Percentiles rank a stretch among this genome's conserved stretches.
These are phyloP conservation scores for Acrodontium crateriforme DNA, from an alignment of 2,329 filamentous ascomycete species.

Conservation along the genomic window DNA sequence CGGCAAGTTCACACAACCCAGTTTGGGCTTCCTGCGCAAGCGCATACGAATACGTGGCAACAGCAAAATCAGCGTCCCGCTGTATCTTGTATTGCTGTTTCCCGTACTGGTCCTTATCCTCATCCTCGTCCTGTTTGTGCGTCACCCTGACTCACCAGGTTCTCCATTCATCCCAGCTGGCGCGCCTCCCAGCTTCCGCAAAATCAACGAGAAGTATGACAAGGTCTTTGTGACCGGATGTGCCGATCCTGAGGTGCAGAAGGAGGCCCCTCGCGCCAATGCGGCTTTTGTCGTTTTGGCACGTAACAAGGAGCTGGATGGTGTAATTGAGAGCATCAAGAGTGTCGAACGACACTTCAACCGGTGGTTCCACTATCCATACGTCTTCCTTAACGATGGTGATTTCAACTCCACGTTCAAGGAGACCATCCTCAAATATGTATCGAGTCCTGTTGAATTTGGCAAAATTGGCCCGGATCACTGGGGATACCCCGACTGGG, in stretches of 20 bases:
- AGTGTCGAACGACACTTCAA: conserved; percentile 99
- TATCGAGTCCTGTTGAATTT: conserved; percentile 78
- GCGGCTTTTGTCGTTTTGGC: conserved; percentile 92
- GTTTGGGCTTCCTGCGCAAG: conserved; percentile 72
- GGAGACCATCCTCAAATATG: conserved; percentile 75
- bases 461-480: conserved; percentile 80
- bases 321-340: conserved; percentile 91
- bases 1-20: conserved; percentile 33
- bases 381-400: conserved; percentile 94
- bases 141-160: conserved; percentile 70
- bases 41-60: conserved; percentile 83
- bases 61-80: conserved; percentile 79
- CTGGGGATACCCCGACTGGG: conserved; percentile 97
- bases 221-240: conserved; percentile 92
- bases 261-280: conserved; percentile 63
- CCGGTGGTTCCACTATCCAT: conserved; percentile 95
- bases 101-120: conserved; percentile 82
- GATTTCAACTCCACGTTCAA: conserved; percentile 95
- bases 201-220: conserved; percentile 94
- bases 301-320: conserved; percentile 89
- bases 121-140: conserved; percentile 78
- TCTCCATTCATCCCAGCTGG: conserved; percentile 78
- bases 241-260: conserved; percentile 56
- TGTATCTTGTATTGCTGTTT: conserved; percentile 86
- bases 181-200: conserved; percentile 70